Evolutionary conservation across 345 rosid species (phyloP), one percentile per base, ranked within the genome.

Genomic region (Anastatica hierochuntica): DNA sequence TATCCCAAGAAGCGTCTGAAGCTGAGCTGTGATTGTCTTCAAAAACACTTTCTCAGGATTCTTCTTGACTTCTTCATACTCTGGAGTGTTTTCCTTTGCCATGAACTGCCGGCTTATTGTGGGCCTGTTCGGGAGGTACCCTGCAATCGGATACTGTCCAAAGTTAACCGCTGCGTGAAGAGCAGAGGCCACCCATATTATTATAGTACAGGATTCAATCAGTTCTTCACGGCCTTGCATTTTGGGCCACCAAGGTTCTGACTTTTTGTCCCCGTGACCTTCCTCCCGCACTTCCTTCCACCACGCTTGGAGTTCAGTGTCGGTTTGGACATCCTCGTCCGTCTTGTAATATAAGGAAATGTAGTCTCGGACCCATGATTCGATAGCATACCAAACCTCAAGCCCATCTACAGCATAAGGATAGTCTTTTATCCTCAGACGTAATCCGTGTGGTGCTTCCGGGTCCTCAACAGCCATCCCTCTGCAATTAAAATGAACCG

Each of bases 321-420:
- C 95, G 10, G 19, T 38, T 49, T 63, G 62, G 14, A 86, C 74
- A 60, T 58, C 63, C 37, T 71, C 73, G 19, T 80, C 77, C 0
- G 62, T 63, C 58, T 76, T 65, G 76, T 83, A 86, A 61, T 76
- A 83, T 63, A 74, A 56, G 12, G 45, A 17, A 48, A 76, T 74
- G 66, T 77, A 86, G 49, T 81, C 79, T 35, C 27, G 55, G 1
- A 86, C 95, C 95, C 88, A 85, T 31, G 72, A 56, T 49, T 74
- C 68, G 20, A 82, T 82, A 12, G 84, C 87, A 18, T 75, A 76
- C 88, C 90, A 85, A 16, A 85, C 72, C 63, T 80, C 83, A 3
- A 85, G 79, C 24, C 95, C 88, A 33, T 85, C 90, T 1, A 82
- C 88, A 0, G 88, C 90, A 13, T 72, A 85, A 7, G 90, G 90